phyloP scores from a whole-genome alignment of 192 early-diverging fungal genomes.

The Mycoemilia scoparia region DNA sequence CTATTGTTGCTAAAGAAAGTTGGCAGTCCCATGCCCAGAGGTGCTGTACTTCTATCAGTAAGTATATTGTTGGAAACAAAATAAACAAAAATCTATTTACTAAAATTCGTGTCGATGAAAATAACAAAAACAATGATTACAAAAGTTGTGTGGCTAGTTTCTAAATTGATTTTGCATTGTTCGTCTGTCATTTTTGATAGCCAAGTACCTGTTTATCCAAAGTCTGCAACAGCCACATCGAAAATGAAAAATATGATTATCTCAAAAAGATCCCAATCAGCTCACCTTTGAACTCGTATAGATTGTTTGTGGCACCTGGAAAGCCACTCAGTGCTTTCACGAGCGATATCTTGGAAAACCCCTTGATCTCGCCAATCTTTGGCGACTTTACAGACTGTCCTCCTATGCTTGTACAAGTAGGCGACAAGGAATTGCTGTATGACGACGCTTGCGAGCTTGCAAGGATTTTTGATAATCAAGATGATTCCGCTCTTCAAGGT shows the following conservation, averaged over 20 bases:
- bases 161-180: too few relatives aligned
- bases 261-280: neutral
- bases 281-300: neutral
- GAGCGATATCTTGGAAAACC: too few relatives aligned
- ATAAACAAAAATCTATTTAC: too few relatives aligned
- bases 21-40: neutral
- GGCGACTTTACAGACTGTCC: constrained; percentile 13
- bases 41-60: too few relatives aligned
- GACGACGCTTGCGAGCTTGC: constrained; percentile 18
- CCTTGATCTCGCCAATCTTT: constrained; percentile 19
- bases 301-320: constrained; percentile 1
- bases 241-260: constrained; percentile 2
- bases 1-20: constrained; percentile 26
- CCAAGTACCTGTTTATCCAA: too few relatives aligned
- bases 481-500: too few relatives aligned
- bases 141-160: too few relatives aligned
- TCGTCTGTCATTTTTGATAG: too few relatives aligned
- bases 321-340: neutral
- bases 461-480: constrained; percentile 5
- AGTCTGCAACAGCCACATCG: too few relatives aligned
- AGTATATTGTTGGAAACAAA: too few relatives aligned
- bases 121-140: too few relatives aligned
- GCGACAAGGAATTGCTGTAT: constrained; percentile 17
- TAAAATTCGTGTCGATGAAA: too few relatives aligned
- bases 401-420: constrained; percentile 22